These are phyloP conservation scores for Termitomyces sp. DNA, from an alignment of 768 basidiomycete genomes.

Conservation along the genomic window DNA sequence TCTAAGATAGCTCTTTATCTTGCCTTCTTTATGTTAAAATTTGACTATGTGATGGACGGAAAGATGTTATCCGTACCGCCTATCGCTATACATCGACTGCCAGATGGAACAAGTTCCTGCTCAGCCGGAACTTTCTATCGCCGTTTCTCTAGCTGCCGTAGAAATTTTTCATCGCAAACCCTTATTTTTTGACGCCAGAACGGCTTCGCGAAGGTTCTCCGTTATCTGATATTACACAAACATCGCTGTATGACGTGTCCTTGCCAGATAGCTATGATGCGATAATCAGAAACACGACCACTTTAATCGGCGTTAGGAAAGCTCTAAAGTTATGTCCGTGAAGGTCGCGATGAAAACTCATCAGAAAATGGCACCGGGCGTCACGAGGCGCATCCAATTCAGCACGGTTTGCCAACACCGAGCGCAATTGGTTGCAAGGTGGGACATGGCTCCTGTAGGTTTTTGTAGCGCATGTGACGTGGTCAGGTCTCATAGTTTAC, in stretches of 20 bases:
- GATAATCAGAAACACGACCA: not conserved
- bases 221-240: not conserved
- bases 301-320: not conserved
- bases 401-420: not conserved
- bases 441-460: too few relatives aligned
- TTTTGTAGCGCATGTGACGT: too few relatives aligned
- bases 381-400: not conserved
- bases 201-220: not conserved
- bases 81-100: not conserved
- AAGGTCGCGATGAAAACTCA: not conserved
- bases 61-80: not conserved
- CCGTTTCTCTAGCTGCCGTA: not conserved
- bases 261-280: not conserved
- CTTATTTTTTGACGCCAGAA: not conserved
- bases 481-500: too few relatives aligned
- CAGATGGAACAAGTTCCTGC: not conserved
- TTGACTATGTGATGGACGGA: not conserved
- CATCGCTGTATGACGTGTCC: not conserved
- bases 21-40: not conserved
- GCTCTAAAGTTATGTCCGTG: not conserved
- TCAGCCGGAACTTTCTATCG: not conserved
- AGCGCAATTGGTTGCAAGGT: not conserved
- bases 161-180: not conserved
- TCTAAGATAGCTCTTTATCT: not conserved
- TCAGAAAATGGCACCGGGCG: not conserved